A percentile compares a stretch with the other conserved stretches of the same genome.
Conservation (phyloP, 768 basidiomycete genomes). For the Russula abietina region DNA sequence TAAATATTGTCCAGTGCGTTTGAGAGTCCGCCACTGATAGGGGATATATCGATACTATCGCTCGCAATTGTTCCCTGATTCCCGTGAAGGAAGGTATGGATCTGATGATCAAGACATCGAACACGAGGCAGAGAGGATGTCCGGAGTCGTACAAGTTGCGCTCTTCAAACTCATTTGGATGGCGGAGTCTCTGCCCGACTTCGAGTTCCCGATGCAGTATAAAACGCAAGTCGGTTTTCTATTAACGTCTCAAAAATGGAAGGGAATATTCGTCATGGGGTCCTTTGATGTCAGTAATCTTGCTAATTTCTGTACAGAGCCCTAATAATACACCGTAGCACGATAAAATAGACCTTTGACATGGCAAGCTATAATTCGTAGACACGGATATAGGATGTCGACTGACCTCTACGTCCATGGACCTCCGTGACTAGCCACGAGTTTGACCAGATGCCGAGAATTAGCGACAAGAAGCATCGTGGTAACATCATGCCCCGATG, state of each 20-base stretch:
- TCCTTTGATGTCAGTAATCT: neutral
- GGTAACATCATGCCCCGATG: neutral
- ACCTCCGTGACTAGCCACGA: neutral
- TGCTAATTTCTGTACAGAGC: neutral
- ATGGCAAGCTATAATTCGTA: too few relatives aligned
- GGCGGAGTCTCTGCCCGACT: too few relatives aligned
- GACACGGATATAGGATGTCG: too few relatives aligned
- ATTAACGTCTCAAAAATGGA: neutral
- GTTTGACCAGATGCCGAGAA: neutral
- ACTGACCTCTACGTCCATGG: too few relatives aligned
- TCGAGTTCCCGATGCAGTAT: neutral
- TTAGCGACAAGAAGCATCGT: neutral
- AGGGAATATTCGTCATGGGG: neutral
- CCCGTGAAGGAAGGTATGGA: neutral
- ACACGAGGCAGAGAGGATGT: neutral
- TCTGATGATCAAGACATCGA: neutral
- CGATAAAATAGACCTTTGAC: too few relatives aligned
- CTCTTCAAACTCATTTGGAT: neutral
- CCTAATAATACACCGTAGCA: too few relatives aligned
- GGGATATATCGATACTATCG: neutral
- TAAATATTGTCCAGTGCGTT: too few relatives aligned
- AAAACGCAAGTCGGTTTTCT: neutral
- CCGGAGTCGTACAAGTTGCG: neutral
- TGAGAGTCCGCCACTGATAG: neutral
- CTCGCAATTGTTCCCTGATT: neutral